phyloP scores from a whole-genome alignment of 1,139 yeast species.

The Sugiyamaella pinicola region DNA sequence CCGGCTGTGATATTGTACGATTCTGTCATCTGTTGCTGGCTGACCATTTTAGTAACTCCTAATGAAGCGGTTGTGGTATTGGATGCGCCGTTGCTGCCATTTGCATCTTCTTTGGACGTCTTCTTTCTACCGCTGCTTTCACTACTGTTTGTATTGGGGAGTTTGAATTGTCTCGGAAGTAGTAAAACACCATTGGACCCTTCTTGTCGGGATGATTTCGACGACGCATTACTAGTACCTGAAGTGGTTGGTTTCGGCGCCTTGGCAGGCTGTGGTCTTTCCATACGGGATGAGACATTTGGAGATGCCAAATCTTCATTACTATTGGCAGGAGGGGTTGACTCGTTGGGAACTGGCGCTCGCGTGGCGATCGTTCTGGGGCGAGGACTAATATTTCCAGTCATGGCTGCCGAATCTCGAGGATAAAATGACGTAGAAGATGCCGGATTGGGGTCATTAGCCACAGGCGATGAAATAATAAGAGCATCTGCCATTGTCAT shows the following conservation, averaged over 20 bases:
- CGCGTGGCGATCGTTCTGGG: neutral
- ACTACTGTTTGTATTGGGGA: slow-evolving; percentile 23
- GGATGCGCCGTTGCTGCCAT: neutral
- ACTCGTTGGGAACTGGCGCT: neutral
- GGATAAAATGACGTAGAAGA: neutral
- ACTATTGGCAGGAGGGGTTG: neutral
- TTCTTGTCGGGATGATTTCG: slow-evolving; percentile 13
- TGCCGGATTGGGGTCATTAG: neutral
- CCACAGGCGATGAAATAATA: slow-evolving; percentile 43
- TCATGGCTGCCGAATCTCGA: neutral
- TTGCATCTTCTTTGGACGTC: neutral
- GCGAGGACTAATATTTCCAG: slow-evolving; percentile 3
- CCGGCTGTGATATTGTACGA: slow-evolving; percentile 15
- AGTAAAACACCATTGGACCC: slow-evolving; percentile 37
- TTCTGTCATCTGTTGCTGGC: slow-evolving; percentile 5
- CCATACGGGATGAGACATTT: neutral
- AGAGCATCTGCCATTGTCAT: slow-evolving; percentile 72
- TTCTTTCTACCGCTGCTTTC: slow-evolving; percentile 12
- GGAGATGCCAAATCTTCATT: slow-evolving; percentile 10
- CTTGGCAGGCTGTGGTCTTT: slow-evolving; percentile 10
- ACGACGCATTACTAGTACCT: neutral
- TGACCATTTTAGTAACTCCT: neutral
- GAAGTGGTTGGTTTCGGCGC: slow-evolving; percentile 2
- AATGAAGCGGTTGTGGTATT: neutral
- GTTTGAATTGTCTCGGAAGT: slow-evolving; percentile 38